Percentiles rank a stretch among this genome's conserved stretches.
Conservation (phyloP, 2,329 filamentous ascomycete genomes). For the Sarocladium strictum region DNA sequence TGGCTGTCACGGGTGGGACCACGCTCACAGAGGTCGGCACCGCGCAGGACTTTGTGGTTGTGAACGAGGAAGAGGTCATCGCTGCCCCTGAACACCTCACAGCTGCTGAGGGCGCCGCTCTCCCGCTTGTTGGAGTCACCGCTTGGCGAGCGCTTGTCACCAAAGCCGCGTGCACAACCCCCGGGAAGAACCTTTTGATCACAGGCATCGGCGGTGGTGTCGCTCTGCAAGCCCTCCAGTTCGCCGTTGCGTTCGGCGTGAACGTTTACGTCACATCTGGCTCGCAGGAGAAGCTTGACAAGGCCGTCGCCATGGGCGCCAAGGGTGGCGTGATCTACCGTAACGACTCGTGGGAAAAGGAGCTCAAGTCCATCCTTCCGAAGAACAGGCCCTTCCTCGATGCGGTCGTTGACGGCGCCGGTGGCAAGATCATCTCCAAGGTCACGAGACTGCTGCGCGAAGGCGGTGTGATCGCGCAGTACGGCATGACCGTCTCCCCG, state of each 20-base stretch:
- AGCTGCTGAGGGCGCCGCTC: slow-evolving; percentile 69
- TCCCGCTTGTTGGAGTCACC: slow-evolving; percentile 81
- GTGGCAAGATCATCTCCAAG: slow-evolving; percentile 73
- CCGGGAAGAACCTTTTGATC: slow-evolving; percentile 70
- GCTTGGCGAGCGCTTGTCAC: slow-evolving; percentile 80
- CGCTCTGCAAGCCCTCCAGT: slow-evolving; percentile 74
- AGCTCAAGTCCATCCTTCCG: slow-evolving; percentile 58
- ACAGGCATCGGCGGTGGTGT: slow-evolving; percentile 94
- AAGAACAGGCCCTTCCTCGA: slow-evolving; percentile 65
- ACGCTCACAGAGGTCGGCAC: slow-evolving; percentile 58
- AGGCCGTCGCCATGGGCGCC: slow-evolving; percentile 67
- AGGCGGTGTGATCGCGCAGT: slow-evolving; percentile 78
- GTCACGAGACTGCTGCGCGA: slow-evolving; percentile 64
- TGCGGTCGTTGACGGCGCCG: slow-evolving; percentile 84
- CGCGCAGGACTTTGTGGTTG: slow-evolving; percentile 64
- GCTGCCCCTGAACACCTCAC: slow-evolving; percentile 66
- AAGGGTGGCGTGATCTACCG: slow-evolving; percentile 79
- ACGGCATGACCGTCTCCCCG: slow-evolving; percentile 85
- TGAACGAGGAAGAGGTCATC: slow-evolving; percentile 70
- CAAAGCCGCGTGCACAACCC: slow-evolving; percentile 60
- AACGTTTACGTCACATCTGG: slow-evolving; percentile 79
- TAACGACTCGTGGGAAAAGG: slow-evolving; percentile 73
- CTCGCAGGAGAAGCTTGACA: slow-evolving; percentile 67
- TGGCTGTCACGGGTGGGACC: slow-evolving; percentile 65
- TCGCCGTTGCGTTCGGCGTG: slow-evolving; percentile 67